Evolutionary conservation across 345 rosid genomes (phyloP), one percentile per base, ranked within the genome.

Genomic region (Geranium brycei): DNA sequence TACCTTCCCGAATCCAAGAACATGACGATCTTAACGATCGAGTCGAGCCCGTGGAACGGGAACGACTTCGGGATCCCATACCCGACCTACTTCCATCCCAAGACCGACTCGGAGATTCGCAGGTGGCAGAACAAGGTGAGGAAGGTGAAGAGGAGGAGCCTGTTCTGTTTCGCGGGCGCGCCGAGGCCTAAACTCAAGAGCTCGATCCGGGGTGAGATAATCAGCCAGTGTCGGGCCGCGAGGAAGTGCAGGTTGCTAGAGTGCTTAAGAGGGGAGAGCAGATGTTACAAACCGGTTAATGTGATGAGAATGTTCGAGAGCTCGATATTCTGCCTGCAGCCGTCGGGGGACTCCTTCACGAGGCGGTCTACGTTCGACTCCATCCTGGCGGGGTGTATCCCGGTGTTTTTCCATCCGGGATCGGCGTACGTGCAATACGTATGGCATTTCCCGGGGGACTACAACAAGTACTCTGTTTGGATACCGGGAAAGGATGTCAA

Each of bases 391-490:
- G 97, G 97, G 13, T 91, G 97, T 64, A 88, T 91, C 60, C 95
- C 97, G 0, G 95, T 91, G 57, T 91, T 88, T 76, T 91, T 91
- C 80, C 95, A 91, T 64, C 89, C 95, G 0, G 95, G 95, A 0
- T 86, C 97, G 0, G 89, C 87, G 15, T 91, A 88, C 51, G 95
- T 79, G 2, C 96, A 91, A 53, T 88, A 88, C 60, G 19, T 80
- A 55, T 91, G 97, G 95, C 96, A 91, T 70, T 71, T 91, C 6
- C 96, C 97, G 0, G 80, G 69, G 70, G 86, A 87, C 58, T 79
- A 81, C 4, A 51, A 53, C 0, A 84, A 77, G 32, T 88, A 87
- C 38, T 91, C 91, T 0, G 88, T 83, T 13, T 80, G 85, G 65
- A 88, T 88, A 66, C 78, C 91, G 5, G 85, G 23, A 18, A 68